These are phyloP conservation scores for Amniculicola lignicola DNA, from an alignment of 495 filamentous ascomycete genomes.

Conservation along the genomic window DNA sequence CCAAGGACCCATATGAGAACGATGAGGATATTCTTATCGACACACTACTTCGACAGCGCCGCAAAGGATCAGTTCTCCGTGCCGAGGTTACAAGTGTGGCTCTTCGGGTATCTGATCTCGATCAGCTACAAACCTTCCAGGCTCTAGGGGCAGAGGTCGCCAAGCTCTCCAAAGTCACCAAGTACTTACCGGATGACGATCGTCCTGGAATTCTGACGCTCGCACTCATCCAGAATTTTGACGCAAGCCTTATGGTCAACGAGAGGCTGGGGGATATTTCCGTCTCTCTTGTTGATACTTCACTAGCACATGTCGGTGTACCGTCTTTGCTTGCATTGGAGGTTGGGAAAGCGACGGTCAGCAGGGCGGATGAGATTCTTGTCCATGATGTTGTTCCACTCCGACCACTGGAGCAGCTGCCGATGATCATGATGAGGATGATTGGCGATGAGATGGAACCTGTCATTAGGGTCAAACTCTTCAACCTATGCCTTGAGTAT, in stretches of 20 bases:
- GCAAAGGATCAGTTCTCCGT: constrained; percentile 82
- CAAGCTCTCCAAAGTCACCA: constrained; percentile 79
- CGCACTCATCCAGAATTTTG: constrained; percentile 59
- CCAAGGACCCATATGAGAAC: constrained; percentile 84
- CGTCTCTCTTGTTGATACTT: constrained; percentile 55
- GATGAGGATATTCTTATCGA: constrained; percentile 95
- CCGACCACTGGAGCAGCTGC: constrained; percentile 41
- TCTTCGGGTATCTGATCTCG: constrained; percentile 54
- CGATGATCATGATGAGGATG: constrained; percentile 74
- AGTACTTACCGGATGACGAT: constrained; percentile 94
- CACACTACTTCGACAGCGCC: constrained; percentile 81
- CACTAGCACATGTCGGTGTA: constrained; percentile 78
- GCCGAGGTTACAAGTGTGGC: constrained; percentile 61
- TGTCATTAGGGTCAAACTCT: constrained; percentile 78
- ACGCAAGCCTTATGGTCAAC: constrained; percentile 54
- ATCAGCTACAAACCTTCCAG: constrained; percentile 61
- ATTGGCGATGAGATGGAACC: constrained; percentile 94
- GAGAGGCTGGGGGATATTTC: constrained; percentile 64
- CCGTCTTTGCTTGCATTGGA: constrained; percentile 77
- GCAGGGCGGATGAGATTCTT: constrained; percentile 70
- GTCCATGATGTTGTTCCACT: constrained; percentile 52
- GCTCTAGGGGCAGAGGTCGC: constrained; percentile 72
- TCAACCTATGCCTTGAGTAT: constrained; percentile 80
- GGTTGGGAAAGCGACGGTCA: constrained; percentile 56
- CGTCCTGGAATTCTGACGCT: constrained; percentile 84